These are phyloP conservation scores for Aspergillus conjunctus DNA, from an alignment of 495 filamentous ascomycete species.

Conservation along the genomic window DNA sequence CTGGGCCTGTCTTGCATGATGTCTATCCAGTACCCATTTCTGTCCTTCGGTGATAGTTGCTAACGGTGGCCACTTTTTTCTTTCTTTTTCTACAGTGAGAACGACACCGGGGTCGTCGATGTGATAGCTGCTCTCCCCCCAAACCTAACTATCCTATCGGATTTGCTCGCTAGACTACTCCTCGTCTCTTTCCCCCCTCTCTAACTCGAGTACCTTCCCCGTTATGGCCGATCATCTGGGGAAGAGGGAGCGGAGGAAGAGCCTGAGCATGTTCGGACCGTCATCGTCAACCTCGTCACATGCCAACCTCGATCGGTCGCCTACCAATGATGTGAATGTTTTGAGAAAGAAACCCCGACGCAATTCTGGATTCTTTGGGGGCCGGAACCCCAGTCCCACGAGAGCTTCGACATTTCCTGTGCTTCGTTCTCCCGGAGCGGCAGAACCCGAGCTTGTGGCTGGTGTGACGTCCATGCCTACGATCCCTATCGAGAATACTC, in stretches of 20 bases:
- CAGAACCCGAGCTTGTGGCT: slow-evolving; percentile 32
- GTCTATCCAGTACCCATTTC: slow-evolving; percentile 20
- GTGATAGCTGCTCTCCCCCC: slow-evolving; percentile 27
- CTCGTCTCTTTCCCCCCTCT: slow-evolving; percentile 19
- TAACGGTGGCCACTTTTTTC: slow-evolving; percentile 17
- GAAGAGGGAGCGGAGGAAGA: slow-evolving; percentile 51
- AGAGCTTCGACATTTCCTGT: slow-evolving; percentile 25
- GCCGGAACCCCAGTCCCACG: slow-evolving; percentile 32
- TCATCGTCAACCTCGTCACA: slow-evolving; percentile 30
- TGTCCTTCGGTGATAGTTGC: slow-evolving; percentile 22
- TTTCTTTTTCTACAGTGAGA: slow-evolving; percentile 29
- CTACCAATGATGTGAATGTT: slow-evolving; percentile 40
- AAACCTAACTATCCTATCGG: slow-evolving; percentile 15
- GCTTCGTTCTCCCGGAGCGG: slow-evolving; percentile 36
- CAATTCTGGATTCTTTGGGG: slow-evolving; percentile 50
- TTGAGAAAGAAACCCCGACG: slow-evolving; percentile 44
- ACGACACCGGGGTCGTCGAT: slow-evolving; percentile 40
- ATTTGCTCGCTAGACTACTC: slow-evolving; percentile 10
- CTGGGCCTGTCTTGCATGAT: slow-evolving; percentile 26
- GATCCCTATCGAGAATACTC: slow-evolving; percentile 33
- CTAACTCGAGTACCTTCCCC: slow-evolving; percentile 22
- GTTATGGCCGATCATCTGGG: slow-evolving; percentile 44
- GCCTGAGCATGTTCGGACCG: slow-evolving; percentile 44
- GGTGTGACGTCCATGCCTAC: slow-evolving; percentile 28
- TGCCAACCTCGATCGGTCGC: slow-evolving; percentile 40